Base-by-base conservation (phyloP, 2,329 filamentous ascomycete species). In the Hypocrella siamensis region DNA sequence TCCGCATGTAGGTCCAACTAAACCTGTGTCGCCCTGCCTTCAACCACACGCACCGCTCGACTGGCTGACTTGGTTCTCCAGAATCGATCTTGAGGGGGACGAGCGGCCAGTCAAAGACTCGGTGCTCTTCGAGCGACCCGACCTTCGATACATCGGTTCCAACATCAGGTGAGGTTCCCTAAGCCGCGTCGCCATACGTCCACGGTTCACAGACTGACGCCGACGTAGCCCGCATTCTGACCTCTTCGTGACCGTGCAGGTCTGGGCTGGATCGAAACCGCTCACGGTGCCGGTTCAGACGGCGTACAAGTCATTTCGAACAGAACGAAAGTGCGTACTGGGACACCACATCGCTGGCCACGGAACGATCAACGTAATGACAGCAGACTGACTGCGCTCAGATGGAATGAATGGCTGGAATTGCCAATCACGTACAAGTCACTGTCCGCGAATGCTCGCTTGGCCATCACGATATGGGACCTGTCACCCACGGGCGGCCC, bases 391-490 rank as follows among this genome's bases (percentile, higher is more conserved):
- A 3, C 3, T 24, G 21, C 9, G 33, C 28, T 47, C 36, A 75
- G 75, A 49, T 94, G 90, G 90, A 93, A 93, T 51, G 88, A 96
- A 60, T 98, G 92, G 90, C 70, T 98, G 18, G 75, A 79, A 19
- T 61, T 98, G 25, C 88, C 90, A 1, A 75, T 96, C 38, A 70
- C 75, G 4, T 90, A 94, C 53, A 77, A 81, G 38, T 78, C 79
- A 36, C 69, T 93, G 2, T 86, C 90, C 1, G 61, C 77, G 27
- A 82, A 84, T 45, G 75, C 86, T 3, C 80, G 83, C 46, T 67
- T 98, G 22, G 86, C 86, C 15, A 83, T 98, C 36, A 98, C 92
- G 1, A 60, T 96, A 35, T 98, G 90, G 90, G 92, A 98, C 49
- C 56, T 94, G 12, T 92, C 83, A 3, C 84, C 86, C 0, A 73